phyloP scores from a whole-genome alignment of 768 basidiomycete species.

The Suillus luteus region DNA sequence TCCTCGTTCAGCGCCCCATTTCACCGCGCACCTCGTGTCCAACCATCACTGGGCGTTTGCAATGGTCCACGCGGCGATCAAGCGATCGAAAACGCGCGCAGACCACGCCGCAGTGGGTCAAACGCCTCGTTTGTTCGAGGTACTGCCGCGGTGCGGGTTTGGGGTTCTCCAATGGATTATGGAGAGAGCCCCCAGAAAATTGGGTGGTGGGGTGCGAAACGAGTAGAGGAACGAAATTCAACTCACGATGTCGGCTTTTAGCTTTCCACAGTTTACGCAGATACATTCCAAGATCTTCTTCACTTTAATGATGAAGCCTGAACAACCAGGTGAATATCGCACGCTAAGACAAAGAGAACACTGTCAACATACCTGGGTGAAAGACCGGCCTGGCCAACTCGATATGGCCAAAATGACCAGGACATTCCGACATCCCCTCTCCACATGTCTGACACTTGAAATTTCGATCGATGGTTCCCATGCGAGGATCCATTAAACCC shows the following conservation, averaged over 20 bases:
- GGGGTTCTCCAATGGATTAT: conserved; percentile 86
- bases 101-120: conserved; percentile 75
- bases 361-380: conserved; percentile 75
- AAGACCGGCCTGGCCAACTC: conserved; percentile 97
- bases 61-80: conserved; percentile 83
- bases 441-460: conserved; percentile 99
- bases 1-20: conserved; percentile 98
- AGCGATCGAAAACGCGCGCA: conserved; percentile 92
- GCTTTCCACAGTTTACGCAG: conserved; percentile 97
- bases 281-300: conserved; percentile 99
- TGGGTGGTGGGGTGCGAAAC: conserved; percentile 91
- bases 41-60: conserved; percentile 72
- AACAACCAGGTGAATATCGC: conserved; percentile 11
- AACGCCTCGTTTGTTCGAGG: conserved; percentile 80
- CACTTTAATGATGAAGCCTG: conserved; percentile 97
- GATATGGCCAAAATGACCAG: conserved; percentile 98
- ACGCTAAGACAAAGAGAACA: conserved; percentile 4
- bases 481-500: conserved; percentile 95
- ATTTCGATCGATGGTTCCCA: conserved; percentile 97
- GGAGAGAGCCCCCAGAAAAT: conserved; percentile 99
- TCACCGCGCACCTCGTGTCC: conserved; percentile 92
- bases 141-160: conserved; percentile 82
- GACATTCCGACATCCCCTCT: conserved; percentile 99
- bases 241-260: conserved; percentile 98
- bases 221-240: conserved; percentile 77